Evolutionary conservation across 2,329 filamentous ascomycete genomes (phyloP).

Genomic region (Penicillium sp.): DNA sequence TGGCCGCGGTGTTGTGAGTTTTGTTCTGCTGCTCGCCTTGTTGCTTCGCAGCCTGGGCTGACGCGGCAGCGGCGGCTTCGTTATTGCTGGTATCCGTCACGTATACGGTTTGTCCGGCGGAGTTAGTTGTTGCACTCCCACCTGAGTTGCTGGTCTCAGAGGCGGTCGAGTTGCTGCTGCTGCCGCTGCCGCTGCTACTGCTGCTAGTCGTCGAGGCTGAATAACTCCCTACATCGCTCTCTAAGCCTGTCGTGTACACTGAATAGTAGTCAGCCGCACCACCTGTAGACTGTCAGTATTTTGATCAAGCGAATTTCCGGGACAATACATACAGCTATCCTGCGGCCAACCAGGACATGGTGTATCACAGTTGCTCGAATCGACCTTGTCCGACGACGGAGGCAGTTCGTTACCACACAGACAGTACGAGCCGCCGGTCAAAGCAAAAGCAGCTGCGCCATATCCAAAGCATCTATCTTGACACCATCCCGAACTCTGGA

Average conservation of each 20-base stretch:
- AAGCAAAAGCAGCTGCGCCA: slow-evolving; percentile 61
- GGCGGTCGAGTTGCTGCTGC: slow-evolving; percentile 1
- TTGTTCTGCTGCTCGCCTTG: slow-evolving; percentile 1
- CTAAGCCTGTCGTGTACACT: slow-evolving; percentile 54
- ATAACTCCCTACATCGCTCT: slow-evolving; percentile 36
- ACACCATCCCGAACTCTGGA: slow-evolving; percentile 59
- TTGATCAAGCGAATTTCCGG: not conserved
- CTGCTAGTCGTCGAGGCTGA: slow-evolving; percentile 28
- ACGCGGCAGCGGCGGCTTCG: not conserved
- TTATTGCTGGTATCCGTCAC: slow-evolving; percentile 33
- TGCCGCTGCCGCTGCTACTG: slow-evolving; percentile 8
- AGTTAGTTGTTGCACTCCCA: slow-evolving; percentile 22
- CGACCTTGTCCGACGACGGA: slow-evolving; percentile 52
- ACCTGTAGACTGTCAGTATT: slow-evolving; percentile 46
- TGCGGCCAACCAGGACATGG: slow-evolving; percentile 63
- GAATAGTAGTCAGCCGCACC: slow-evolving; percentile 57
- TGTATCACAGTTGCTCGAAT: slow-evolving; percentile 63
- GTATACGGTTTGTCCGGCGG: slow-evolving; percentile 34
- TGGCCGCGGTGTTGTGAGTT: slow-evolving; percentile 71
- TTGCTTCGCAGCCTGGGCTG: not conserved
- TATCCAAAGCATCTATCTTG: slow-evolving; percentile 51
- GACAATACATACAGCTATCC: slow-evolving; percentile 62
- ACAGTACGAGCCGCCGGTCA: slow-evolving; percentile 64
- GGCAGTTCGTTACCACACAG: slow-evolving; percentile 74
- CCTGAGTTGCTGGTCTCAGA: slow-evolving; percentile 8